Evolutionary conservation across 768 basidiomycete species (phyloP).

Genomic region (Russula virescens): DNA sequence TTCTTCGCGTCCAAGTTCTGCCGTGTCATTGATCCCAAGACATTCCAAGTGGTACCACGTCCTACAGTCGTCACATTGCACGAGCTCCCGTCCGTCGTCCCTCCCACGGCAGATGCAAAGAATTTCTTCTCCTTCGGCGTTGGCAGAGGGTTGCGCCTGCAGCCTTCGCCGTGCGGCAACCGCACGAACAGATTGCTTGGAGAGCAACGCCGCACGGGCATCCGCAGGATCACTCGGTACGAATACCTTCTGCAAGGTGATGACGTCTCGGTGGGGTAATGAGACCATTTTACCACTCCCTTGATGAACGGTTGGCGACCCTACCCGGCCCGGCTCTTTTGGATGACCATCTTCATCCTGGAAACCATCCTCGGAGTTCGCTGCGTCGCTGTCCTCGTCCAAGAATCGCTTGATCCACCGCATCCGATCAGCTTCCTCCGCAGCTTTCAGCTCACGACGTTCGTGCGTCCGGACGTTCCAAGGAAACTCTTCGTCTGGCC

Average conservation of each 20-base stretch:
- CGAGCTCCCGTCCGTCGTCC: slow-evolving; percentile 69
- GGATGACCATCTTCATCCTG: slow-evolving; percentile 33
- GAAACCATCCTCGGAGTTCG: slow-evolving; percentile 33
- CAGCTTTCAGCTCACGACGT: slow-evolving; percentile 44
- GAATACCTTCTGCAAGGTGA: slow-evolving; percentile 32
- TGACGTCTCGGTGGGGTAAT: slow-evolving; percentile 37
- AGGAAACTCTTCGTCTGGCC: slow-evolving; percentile 76
- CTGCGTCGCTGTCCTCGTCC: slow-evolving; percentile 62
- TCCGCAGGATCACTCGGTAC: slow-evolving; percentile 69
- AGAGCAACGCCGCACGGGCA: slow-evolving; percentile 64
- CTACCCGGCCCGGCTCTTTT: slow-evolving; percentile 30
- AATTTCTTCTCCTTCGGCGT: slow-evolving; percentile 44
- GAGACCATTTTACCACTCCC: slow-evolving; percentile 62
- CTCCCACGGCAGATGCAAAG: slow-evolving; percentile 62
- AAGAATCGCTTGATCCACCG: slow-evolving; percentile 65
- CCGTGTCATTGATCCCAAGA: slow-evolving; percentile 60
- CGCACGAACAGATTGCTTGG: slow-evolving; percentile 62
- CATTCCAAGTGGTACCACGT: slow-evolving; percentile 81
- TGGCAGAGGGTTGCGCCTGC: slow-evolving; percentile 32
- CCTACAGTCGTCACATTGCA: slow-evolving; percentile 76
- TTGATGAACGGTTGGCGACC: slow-evolving; percentile 30
- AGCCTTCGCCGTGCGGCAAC: slow-evolving; percentile 46
- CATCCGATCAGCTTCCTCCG: slow-evolving; percentile 55
- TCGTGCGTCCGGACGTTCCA: slow-evolving; percentile 64
- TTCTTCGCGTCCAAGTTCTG: slow-evolving; percentile 67